phyloP scores from a whole-genome alignment of 2,329 filamentous ascomycete species.

The Sclerotinia nivalis region DNA sequence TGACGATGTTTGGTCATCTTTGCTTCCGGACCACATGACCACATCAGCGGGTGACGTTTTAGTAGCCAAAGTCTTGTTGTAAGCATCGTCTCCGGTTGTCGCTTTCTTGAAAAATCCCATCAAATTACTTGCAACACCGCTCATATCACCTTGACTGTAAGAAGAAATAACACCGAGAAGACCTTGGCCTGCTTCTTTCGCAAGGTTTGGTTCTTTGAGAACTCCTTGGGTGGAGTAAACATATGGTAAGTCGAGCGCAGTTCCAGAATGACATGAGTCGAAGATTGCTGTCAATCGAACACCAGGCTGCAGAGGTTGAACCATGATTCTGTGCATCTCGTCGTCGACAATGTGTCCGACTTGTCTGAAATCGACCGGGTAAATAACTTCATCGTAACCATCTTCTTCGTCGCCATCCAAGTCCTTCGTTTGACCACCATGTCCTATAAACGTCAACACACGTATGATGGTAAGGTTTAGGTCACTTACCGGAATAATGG shows the following conservation, averaged over 20 bases:
- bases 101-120: conserved; percentile 87
- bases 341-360: conserved; percentile 83
- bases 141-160: conserved; percentile 76
- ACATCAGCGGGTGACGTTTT: conserved; percentile 95
- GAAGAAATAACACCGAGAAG: conserved; percentile 62
- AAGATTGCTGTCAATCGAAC: conserved; percentile 76
- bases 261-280: conserved; percentile 68
- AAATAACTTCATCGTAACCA: conserved; percentile 81
- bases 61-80: conserved; percentile 79
- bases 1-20: conserved; percentile 91
- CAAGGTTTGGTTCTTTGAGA: conserved; percentile 67
- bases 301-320: conserved; percentile 74
- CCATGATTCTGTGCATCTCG: conserved; percentile 78
- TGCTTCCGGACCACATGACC: conserved; percentile 96
- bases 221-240: conserved; percentile 69
- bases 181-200: conserved; percentile 66
- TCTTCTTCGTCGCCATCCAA: conserved; percentile 79
- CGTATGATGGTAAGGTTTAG: conserved; percentile 26
- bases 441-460: conserved; percentile 51
- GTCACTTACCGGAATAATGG: conserved; percentile 80
- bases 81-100: conserved; percentile 72
- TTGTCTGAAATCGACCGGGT: conserved; percentile 77
- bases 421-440: conserved; percentile 80
- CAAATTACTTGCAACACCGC: conserved; percentile 76
- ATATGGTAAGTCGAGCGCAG: conserved; percentile 65